These are phyloP conservation scores for Passalora sequoiae DNA, from an alignment of 2,329 filamentous ascomycete species.

Conservation along the genomic window DNA sequence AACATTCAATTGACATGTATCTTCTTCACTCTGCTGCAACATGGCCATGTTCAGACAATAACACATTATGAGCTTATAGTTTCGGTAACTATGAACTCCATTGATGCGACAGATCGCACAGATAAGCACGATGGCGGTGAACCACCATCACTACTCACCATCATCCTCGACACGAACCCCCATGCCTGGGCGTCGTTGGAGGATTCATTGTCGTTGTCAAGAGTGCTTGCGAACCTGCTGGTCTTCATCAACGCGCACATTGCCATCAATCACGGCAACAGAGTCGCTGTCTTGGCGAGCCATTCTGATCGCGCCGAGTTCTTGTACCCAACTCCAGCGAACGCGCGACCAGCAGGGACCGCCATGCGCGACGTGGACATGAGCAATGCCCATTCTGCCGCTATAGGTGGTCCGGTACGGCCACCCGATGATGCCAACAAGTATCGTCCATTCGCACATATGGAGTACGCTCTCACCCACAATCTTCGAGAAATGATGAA, in stretches of 20 bases:
- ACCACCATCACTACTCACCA: conserved; percentile 75
- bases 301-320: conserved; percentile 82
- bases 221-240: conserved; percentile 80
- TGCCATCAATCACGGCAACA: conserved; percentile 87
- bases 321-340: conserved; percentile 66
- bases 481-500: conserved; percentile 70
- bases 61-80: too few relatives aligned
- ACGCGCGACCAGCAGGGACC: conserved; percentile 13
- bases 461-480: conserved; percentile 73
- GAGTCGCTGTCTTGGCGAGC: conserved; percentile 84
- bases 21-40: too few relatives aligned
- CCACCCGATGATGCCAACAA: conserved; percentile 65
- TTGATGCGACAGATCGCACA: conserved; percentile 53
- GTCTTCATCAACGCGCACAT: conserved; percentile 97
- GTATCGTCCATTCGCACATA: conserved; percentile 82
- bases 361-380: conserved; percentile 31
- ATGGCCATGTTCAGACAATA: too few relatives aligned
- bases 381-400: conserved; percentile 21
- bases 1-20: too few relatives aligned
- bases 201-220: conserved; percentile 69
- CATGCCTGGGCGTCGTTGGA: conserved; percentile 83
- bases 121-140: conserved; percentile 34
- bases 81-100: conserved; percentile 59
- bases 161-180: conserved; percentile 94
- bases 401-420: conserved; percentile 25